phyloP scores from a whole-genome alignment of 805 yeast genomes.

The Wickerhamiella dianesei region DNA sequence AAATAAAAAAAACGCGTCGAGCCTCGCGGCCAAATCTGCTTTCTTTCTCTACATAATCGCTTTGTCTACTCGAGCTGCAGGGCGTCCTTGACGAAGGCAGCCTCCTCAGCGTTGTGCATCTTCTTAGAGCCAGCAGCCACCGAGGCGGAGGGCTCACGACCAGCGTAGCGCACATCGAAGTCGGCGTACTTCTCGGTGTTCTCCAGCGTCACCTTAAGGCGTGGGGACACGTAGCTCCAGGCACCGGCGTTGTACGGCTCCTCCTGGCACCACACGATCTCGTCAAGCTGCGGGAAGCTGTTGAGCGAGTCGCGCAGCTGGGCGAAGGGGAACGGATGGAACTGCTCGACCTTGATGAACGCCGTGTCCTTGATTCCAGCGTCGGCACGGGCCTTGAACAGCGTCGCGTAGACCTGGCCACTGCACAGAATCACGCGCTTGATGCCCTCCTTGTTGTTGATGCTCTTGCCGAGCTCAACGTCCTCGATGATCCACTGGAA shows the following conservation, averaged over 20 bases:
- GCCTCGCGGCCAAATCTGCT: not conserved
- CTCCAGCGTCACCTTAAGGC: constrained; percentile 60
- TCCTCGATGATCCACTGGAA: constrained; percentile 97
- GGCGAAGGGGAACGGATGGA: constrained; percentile 98
- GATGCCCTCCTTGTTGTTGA: constrained; percentile 66
- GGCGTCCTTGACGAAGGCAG: constrained; percentile 68
- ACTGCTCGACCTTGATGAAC: constrained; percentile 76
- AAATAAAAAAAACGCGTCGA: not conserved
- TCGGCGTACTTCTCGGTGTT: constrained; percentile 60
- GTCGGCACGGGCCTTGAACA: constrained; percentile 76
- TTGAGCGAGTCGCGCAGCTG: constrained; percentile 76
- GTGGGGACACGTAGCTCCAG: constrained; percentile 68
- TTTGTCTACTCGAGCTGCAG: constrained; percentile 25
- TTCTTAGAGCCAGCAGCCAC: constrained; percentile 96
- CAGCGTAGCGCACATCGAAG: constrained; percentile 64
- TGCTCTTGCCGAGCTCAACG: constrained; percentile 64
- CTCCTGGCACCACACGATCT: constrained; percentile 94
- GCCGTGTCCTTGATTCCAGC: constrained; percentile 74
- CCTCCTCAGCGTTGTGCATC: constrained; percentile 80
- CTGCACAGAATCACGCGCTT: constrained; percentile 72
- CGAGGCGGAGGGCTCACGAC: constrained; percentile 96
- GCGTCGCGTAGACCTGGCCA: constrained; percentile 92
- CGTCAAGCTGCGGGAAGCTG: constrained; percentile 69
- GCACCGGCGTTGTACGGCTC: constrained; percentile 98
- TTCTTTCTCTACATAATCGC: not conserved